Base-by-base conservation (phyloP, 768 basidiomycete species). In the Mycena leptocephala region DNA sequence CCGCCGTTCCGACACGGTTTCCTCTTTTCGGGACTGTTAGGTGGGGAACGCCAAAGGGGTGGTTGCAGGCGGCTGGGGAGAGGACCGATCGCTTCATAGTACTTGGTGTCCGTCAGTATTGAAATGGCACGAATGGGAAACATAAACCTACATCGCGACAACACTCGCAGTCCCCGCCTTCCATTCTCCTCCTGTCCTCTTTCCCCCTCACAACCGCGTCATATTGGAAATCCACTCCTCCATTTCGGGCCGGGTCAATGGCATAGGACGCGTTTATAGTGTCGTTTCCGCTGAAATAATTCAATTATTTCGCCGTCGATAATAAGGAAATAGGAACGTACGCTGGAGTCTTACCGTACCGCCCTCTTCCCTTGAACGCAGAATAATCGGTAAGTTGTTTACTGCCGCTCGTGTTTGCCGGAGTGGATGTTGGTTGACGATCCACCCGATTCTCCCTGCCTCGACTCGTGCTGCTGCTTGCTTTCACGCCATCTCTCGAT, bases 91-190 rank as follows among this genome's bases (percentile, higher is more conserved):
- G 91, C 93, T 72, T 92, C 89, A 81, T 97, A 96, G 79, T 96
- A 97, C 96, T 97, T 30, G 18, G 4, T 2, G 20, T 11, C 13
- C 9, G n/a, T 24, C 46, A 39, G 41, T 61, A 68, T 37, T 26
- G 41, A 73, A 39, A 46, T 33, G 73, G 39, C 26, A 46, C 77
- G 28, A 35, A 14, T 37, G 30, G 30, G 48, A 53, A 84, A 61
- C 24, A 51, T n/a, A 48, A 6, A 80, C 91, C 72, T 80, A 96
- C 96, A 62, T 93, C 93, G 48, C 87, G 90, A 82, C 97, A 98
- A 74, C 93, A 94, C 76, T 95, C 95, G 82, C 96, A 98, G 76
- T 96, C 95, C 2, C 89, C 92, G 5, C 90, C 97, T 63, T 94
- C 88, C 88, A 98, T 89, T 65, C 86, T 85, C 78, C 88, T 88